Evolutionary conservation across 257 asterid species (phyloP).

Genomic region (Handroanthus guayacan): DNA sequence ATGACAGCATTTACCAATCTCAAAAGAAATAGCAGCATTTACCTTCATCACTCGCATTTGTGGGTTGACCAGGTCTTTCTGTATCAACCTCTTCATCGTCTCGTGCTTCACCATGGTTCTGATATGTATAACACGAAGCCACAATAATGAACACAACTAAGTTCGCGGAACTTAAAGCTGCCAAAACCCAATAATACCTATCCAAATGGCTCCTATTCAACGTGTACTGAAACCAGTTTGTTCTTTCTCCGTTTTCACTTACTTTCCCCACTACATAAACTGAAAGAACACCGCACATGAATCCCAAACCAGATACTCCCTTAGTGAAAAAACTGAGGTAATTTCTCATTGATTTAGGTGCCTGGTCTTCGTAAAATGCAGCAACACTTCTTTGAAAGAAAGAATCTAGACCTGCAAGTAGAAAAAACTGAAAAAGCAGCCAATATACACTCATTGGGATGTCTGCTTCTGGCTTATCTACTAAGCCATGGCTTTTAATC

Average conservation of each 20-base stretch:
- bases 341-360: conserved; percentile 23
- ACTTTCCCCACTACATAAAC: conserved; percentile 41
- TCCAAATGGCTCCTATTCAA: conserved; percentile 53
- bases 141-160: conserved; percentile 22
- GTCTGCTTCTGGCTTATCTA: not conserved
- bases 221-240: conserved; percentile 45
- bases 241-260: conserved; percentile 16
- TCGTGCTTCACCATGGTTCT: not conserved
- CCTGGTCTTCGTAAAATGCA: conserved; percentile 27
- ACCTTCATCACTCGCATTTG: no score
- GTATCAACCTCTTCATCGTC: not conserved
- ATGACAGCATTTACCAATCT: not conserved
- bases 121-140: conserved; percentile 18
- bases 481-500: not conserved
- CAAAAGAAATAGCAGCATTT: no score
- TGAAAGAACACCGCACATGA: conserved; percentile 37
- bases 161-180: conserved; percentile 36
- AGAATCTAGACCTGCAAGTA: not conserved
- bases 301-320: conserved; percentile 44
- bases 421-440: not conserved
- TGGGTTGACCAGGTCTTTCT: not conserved
- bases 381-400: conserved; percentile 28
- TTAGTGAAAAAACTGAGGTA: conserved; percentile 23
- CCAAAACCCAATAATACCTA: conserved; percentile 48
- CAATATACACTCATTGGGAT: not conserved